phyloP scores from a whole-genome alignment of 2,329 filamentous ascomycete species.

The Microcera coccophila region DNA sequence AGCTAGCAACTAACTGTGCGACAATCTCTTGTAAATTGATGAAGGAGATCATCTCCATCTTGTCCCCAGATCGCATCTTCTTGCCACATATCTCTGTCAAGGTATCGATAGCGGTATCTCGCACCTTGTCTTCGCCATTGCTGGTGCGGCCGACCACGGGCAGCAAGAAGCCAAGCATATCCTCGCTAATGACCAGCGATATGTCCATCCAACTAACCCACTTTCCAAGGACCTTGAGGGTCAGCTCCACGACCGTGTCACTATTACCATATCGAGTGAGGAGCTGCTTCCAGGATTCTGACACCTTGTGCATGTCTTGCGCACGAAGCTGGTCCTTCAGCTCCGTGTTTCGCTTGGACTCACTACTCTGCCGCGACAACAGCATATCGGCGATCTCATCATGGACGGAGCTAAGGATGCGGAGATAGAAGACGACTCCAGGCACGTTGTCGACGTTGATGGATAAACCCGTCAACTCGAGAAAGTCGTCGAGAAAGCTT shows the following conservation, averaged over 20 bases:
- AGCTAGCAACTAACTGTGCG: conserved; percentile 77
- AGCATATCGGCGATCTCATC: conserved; percentile 96
- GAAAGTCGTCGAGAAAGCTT: conserved; percentile 85
- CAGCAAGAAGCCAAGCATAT: conserved; percentile 79
- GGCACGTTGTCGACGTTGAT: conserved; percentile 65
- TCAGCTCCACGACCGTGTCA: conserved; percentile 76
- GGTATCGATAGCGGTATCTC: conserved; percentile 88
- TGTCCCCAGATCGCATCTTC: conserved; percentile 94
- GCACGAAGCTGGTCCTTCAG: conserved; percentile 87
- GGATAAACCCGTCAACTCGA: conserved; percentile 64
- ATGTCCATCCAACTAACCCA: conserved; percentile 99
- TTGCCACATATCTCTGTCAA: conserved; percentile 95
- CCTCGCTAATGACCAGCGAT: conserved; percentile 82
- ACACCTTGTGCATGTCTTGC: conserved; percentile 84
- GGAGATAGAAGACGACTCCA: conserved; percentile 82
- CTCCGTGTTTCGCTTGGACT: conserved; percentile 80
- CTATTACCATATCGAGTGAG: conserved; percentile 71
- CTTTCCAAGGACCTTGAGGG: conserved; percentile 84
- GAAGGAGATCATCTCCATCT: conserved; percentile 89
- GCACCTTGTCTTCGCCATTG: conserved; percentile 68
- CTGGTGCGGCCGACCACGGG: conserved; percentile 78
- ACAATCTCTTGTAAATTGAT: conserved; percentile 84
- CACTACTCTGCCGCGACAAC: conserved; percentile 69
- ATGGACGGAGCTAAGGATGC: conserved; percentile 83
- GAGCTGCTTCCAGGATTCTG: conserved; percentile 87